Evolutionary conservation across 2,329 filamentous ascomycete species (phyloP).

Genomic region (Penicillium sp.): DNA sequence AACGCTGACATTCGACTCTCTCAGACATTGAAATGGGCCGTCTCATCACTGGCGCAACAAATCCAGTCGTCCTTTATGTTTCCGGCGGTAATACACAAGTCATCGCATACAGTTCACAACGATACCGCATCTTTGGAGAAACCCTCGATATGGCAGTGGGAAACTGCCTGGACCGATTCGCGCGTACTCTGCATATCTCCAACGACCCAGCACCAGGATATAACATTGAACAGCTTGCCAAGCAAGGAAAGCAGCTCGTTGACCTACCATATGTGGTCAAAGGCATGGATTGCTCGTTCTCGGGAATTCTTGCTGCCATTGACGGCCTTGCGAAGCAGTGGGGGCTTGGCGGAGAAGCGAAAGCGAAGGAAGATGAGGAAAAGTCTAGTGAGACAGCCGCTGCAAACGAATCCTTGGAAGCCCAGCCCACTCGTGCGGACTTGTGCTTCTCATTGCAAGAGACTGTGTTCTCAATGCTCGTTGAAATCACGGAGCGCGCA

Average conservation of each 20-base stretch:
- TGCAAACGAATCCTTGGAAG: slow-evolving; percentile 36
- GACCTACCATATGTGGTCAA: slow-evolving; percentile 96
- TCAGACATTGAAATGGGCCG: slow-evolving; percentile 94
- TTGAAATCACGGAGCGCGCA: slow-evolving; percentile 96
- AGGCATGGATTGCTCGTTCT: slow-evolving; percentile 98
- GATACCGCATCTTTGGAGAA: slow-evolving; percentile 97
- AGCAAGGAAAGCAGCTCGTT: slow-evolving; percentile 69
- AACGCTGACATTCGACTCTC: slow-evolving; percentile 2
- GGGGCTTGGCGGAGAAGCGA: slow-evolving; percentile 37
- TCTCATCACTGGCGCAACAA: slow-evolving; percentile 82
- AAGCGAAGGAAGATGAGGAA: slow-evolving; percentile 54
- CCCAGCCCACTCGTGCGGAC: slow-evolving; percentile 70
- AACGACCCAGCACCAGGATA: slow-evolving; percentile 97
- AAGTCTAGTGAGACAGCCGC: slow-evolving; percentile 19
- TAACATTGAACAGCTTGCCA: slow-evolving; percentile 94
- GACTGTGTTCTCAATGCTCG: slow-evolving; percentile 93
- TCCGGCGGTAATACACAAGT: slow-evolving; percentile 96
- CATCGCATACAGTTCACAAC: slow-evolving; percentile 90
- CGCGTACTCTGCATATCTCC: slow-evolving; percentile 82
- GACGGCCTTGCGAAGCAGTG: slow-evolving; percentile 71
- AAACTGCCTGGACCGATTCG: slow-evolving; percentile 95
- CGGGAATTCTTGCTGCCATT: slow-evolving; percentile 81
- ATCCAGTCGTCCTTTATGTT: slow-evolving; percentile 95
- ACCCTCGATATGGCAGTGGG: slow-evolving; percentile 96
- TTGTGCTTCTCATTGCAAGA: slow-evolving; percentile 95